phyloP scores from a whole-genome alignment of 2,329 filamentous ascomycete genomes.

The Aspergillus pseudonomiae region DNA sequence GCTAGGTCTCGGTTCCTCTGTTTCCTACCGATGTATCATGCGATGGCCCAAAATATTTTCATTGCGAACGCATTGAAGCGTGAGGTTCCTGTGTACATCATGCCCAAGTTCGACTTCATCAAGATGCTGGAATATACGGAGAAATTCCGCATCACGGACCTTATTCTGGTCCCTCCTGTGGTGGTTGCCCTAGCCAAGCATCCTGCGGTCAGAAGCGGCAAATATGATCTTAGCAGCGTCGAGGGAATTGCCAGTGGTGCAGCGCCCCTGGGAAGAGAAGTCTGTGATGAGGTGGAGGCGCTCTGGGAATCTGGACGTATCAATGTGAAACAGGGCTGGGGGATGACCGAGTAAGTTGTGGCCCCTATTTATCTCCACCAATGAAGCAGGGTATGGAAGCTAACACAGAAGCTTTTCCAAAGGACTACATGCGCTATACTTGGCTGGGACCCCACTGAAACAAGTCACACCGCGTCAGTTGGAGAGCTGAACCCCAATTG shows the following conservation, averaged over 20 bases:
- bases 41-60: conserved; percentile 72
- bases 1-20: conserved; percentile 56
- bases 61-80: conserved; percentile 60
- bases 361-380: conserved; percentile 4
- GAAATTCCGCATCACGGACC: conserved; percentile 67
- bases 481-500: conserved; percentile 69
- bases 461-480: conserved; percentile 54
- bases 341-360: conserved; percentile 72
- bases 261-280: conserved; percentile 63
- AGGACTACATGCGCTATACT: conserved; percentile 69
- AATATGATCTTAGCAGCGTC: conserved; percentile 70
- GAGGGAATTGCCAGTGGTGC: conserved; percentile 65
- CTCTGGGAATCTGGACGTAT: conserved; percentile 55
- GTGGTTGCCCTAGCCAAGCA: conserved; percentile 73
- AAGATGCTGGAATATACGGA: conserved; percentile 71
- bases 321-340: conserved; percentile 74
- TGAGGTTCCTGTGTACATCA: conserved; percentile 70
- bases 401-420: conserved; percentile 9
- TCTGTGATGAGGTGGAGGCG: conserved; percentile 61
- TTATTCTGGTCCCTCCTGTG: conserved; percentile 74
- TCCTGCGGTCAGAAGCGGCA: conserved; percentile 57
- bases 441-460: conserved; percentile 62
- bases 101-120: conserved; percentile 75
- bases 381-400: conserved; percentile 1
- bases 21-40: conserved; percentile 78